Percentiles rank a stretch among this genome's conserved stretches.
Conservation (phyloP, 306 rosid species). For the Ormosia semicastrata region DNA sequence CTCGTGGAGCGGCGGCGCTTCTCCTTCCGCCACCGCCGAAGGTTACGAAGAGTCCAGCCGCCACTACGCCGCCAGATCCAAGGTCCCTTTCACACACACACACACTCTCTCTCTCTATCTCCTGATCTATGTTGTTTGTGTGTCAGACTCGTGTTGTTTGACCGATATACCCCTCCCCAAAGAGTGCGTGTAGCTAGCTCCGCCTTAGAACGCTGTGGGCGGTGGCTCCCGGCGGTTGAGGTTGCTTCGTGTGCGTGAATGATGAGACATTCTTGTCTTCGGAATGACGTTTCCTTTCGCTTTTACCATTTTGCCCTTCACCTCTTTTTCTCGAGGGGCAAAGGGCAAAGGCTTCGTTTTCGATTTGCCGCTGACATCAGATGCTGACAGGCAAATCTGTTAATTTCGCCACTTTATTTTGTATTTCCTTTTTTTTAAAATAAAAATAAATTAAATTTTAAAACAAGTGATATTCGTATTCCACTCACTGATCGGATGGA, state of each 20-base stretch:
- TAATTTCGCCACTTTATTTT: not conserved
- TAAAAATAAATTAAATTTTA: not conserved
- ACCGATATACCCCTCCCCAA: not conserved
- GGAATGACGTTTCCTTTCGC: not conserved
- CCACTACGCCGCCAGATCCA: constrained; percentile 65
- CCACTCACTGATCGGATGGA: not conserved
- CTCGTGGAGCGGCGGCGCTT: constrained; percentile 87
- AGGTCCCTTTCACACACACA: constrained; percentile 37
- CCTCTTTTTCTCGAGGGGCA: too few species aligned
- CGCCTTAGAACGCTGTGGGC: not conserved
- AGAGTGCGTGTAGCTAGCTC: not conserved
- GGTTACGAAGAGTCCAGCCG: constrained; percentile 69
- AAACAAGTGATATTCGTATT: not conserved
- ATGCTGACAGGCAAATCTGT: constrained; percentile 34
- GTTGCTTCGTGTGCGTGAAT: not conserved
- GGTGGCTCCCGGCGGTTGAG: constrained; percentile 18
- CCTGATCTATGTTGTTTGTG: constrained; percentile 33
- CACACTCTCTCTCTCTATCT: not conserved
- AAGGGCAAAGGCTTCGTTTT: constrained; percentile 24
- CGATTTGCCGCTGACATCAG: constrained; percentile 28
- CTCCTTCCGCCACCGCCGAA: constrained; percentile 72
- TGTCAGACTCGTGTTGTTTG: constrained; percentile 2
- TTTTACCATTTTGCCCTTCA: constrained; percentile 42
- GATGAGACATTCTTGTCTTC: constrained; percentile 35
- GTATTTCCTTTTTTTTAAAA: not conserved